Evolutionary conservation across 1,284 basidiomycete genomes (phyloP).

Genomic region (Ganoderma lucidum): DNA sequence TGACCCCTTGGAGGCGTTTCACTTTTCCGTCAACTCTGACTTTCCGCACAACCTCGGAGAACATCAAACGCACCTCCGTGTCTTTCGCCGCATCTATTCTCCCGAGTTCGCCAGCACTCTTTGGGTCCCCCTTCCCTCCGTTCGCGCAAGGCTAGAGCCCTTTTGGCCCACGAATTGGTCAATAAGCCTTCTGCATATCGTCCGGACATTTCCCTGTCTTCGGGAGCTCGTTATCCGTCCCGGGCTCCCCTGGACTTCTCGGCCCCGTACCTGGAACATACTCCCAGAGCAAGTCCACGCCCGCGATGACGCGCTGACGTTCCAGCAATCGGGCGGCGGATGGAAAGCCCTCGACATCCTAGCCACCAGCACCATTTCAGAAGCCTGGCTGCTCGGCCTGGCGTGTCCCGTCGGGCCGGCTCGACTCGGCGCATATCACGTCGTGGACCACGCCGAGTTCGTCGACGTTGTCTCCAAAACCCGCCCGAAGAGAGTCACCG

Average conservation of each 20-base stretch:
- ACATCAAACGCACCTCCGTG: constrained; percentile 8
- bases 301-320: constrained; percentile 2
- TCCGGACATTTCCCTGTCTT: constrained; percentile 15
- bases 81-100: background rate
- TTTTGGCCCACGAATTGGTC: background rate
- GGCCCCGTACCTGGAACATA: background rate
- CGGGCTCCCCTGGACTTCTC: too few species aligned
- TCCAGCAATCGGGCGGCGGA: constrained; percentile 5
- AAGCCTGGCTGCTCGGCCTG: constrained; percentile 10
- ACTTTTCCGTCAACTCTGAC: background rate
- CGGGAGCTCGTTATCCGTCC: constrained; percentile 13
- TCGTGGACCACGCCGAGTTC: background rate
- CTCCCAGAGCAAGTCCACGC: background rate
- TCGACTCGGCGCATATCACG: constrained; percentile 6
- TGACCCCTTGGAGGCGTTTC: background rate
- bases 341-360: constrained; percentile 19
- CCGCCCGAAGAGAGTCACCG: constrained; percentile 9
- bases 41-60: constrained; percentile 6
- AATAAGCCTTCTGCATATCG: constrained; percentile 4
- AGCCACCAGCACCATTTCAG: background rate
- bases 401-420: constrained; percentile 13
- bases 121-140: background rate
- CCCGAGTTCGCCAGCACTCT: background rate
- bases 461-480: constrained; percentile 10
- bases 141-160: constrained; percentile 12